Base-by-base conservation (phyloP, 78 protist species). In the Diacronema lutheri region DNA sequence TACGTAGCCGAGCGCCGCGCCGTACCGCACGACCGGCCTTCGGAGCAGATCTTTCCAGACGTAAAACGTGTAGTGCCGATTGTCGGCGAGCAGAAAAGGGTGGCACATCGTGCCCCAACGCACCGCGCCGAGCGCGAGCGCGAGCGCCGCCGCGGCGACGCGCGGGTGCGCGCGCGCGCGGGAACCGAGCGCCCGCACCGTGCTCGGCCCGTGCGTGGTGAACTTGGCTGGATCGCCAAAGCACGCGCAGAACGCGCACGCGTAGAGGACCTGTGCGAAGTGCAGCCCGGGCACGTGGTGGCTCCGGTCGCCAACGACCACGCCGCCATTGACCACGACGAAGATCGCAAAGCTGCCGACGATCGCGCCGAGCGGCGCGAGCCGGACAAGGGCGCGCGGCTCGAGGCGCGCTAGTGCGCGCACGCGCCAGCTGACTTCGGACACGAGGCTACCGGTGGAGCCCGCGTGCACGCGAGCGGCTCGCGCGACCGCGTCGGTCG, bases 21-120 rank as follows among this genome's bases (percentile, higher is more conserved):
- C n/a, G 58, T 61, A 85, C 23, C 76, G 68, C 41, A 11, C 20
- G 14, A 20, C 20, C 64, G 21, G 81, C 29, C 83, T 7, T 13
- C 72, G 33, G 40, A 88, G 29, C 44, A 74, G 37, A 69, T 84
- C 41, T 46, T 71, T 61, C 89, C 90, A 88, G 19, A 89, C 3
- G 68, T 85, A 84, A 50, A 89, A 89, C 41, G 92, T 76, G 86
- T 61, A 87, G 88, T 92, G 94, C 14, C 94, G 84, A 73, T 92
- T 92, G 85, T 92, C 94, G 29, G 82, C 88, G 13, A 74, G n/a
- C 31, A 58, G 58, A 25, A 46, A 74, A 9, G 83, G 83, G 57
- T 84, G 83, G 56, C 46, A 0, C n/a, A 7, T 0, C 0, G 79
- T 65, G 20, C 14, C 19, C 10, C 10, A 11, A 21, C 1, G 25